Evolutionary conservation across 2,329 filamentous ascomycete genomes (phyloP).

Genomic region (Diatrype stigma): DNA sequence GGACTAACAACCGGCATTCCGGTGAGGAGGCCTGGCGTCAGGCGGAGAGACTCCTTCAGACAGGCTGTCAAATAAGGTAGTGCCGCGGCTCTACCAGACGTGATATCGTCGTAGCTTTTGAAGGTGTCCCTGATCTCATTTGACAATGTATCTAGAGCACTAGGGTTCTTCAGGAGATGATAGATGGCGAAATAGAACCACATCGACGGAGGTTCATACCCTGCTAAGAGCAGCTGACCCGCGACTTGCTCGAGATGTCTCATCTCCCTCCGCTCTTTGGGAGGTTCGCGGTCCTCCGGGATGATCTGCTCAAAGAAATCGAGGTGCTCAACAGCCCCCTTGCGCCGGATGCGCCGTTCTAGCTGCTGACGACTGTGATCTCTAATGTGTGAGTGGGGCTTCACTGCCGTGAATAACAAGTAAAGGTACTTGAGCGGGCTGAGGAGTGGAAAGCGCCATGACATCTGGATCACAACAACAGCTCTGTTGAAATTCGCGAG

Average conservation of each 20-base stretch:
- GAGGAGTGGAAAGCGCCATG: conserved; percentile 11
- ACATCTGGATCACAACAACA: conserved; percentile 7
- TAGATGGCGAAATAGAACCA: conserved; percentile 8
- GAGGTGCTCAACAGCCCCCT: conserved; percentile 7
- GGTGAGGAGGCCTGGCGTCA: conserved; percentile 25
- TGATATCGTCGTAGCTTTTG: conserved; percentile 24
- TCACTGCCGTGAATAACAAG: conserved; percentile 2
- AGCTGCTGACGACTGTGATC: conserved; percentile 8
- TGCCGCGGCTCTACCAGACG: conserved; percentile 12
- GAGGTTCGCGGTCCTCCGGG: conserved; percentile 6
- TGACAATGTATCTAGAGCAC: conserved; percentile 15
- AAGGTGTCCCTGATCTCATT: conserved; percentile 28
- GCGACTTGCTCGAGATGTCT: conserved; percentile 11
- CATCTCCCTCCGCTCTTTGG: conserved; percentile 4
- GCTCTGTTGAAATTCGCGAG: conserved; percentile 4
- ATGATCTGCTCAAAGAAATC: conserved; percentile 15
- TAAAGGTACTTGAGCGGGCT: conserved; percentile 8
- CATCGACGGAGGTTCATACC: conserved; percentile 8
- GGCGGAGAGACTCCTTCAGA: conserved; percentile 29
- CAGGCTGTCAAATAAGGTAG: conserved; percentile 29
- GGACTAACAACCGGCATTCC: conserved; percentile 11
- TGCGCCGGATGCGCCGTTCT: conserved; percentile 6
- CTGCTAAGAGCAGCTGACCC: conserved; percentile 8
- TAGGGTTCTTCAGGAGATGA: conserved; percentile 20
- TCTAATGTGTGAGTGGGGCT: conserved; percentile 6